Base-by-base conservation (phyloP, 257 asterid species). In the Solanum tacnaense region DNA sequence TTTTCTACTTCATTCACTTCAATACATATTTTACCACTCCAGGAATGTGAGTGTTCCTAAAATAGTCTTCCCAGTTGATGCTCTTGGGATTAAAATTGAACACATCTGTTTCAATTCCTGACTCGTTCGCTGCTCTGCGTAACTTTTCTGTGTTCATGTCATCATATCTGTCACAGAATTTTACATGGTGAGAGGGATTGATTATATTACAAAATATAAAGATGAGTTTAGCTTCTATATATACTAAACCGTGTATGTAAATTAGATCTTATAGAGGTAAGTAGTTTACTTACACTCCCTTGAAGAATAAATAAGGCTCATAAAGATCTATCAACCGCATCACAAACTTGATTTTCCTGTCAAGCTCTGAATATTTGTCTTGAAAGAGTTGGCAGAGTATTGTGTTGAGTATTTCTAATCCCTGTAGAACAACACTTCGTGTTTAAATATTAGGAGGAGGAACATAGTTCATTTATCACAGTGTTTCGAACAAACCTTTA, bases 261-360 rank as follows among this genome's bases (percentile, higher is more conserved):
- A 56, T 4, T 31, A 65, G 36, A 10, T 18, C 25, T 27, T 38
- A 56, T 13, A 18, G 25, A 58, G 18, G 7, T 70, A 27, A 23
- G 12, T 70, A 84, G 34, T 10, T 16, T 31, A 90, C 99, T 97
- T 90, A 97, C 98, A 87, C 86, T 91, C 98, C 98, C 88, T 93
- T 92, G 90, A 92, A 97, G 94, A 97, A 96, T 90, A 97, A 88
- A 85, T 96, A 96, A 56, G 99, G 99, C 7, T 87, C 92, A 71
- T 95, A 97, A 31, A 97, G 98, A 18, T 94, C 96, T 13, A 94
- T 86, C 93, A 97, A 73, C 34, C 95, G 90, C 92, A 90, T 74
- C 52, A 95, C 95, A 9, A 86, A 94, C 89, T 93, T 94, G 84
- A 96, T 90, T 88, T 94, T 95, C 73, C 98, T 86, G 87, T 90